Percentiles rank a stretch among this genome's conserved stretches.
phyloP scores from a whole-genome alignment of 495 filamentous ascomycete species.

The Aspergillus indologenus region DNA sequence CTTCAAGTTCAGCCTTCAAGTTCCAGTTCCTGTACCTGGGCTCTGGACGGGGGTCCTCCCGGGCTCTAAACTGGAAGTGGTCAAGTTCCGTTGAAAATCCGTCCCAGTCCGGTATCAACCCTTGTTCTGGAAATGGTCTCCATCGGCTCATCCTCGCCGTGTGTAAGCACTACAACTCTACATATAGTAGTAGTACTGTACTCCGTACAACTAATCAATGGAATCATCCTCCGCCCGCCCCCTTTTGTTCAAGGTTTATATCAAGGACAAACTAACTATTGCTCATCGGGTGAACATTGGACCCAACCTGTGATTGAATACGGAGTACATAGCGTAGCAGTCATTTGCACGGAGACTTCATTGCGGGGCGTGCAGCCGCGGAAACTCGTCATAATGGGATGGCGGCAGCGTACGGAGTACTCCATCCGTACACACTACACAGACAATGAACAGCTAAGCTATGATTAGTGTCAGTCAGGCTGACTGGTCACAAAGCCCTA shows the following conservation, averaged over 20 bases:
- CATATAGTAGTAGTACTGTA: too few species aligned
- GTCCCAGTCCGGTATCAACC: slow-evolving; percentile 3
- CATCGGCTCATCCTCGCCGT: neutral
- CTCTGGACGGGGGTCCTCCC: neutral
- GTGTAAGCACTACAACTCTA: too few species aligned
- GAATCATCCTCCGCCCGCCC: slow-evolving; percentile 6
- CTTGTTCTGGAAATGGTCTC: slow-evolving; percentile 18
- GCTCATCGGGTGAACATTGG: too few species aligned
- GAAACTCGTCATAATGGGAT: neutral
- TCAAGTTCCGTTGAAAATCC: neutral
- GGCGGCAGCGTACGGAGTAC: neutral
- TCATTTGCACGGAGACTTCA: neutral
- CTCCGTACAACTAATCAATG: neutral
- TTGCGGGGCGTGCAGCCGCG: neutral
- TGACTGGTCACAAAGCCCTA: too few species aligned
- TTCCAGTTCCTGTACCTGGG: slow-evolving; percentile 3
- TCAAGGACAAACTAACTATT: too few species aligned
- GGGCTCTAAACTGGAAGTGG: neutral
- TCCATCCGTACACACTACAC: too few species aligned
- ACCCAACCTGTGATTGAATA: too few species aligned
- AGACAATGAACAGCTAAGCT: too few species aligned
- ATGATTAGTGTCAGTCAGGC: too few species aligned
- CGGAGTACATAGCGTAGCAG: neutral
- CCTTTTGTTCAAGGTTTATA: neutral
- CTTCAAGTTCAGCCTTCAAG: neutral